Evolutionary conservation across 495 filamentous ascomycete genomes (phyloP).

Genomic region (Lasiosphaeria miniovina): DNA sequence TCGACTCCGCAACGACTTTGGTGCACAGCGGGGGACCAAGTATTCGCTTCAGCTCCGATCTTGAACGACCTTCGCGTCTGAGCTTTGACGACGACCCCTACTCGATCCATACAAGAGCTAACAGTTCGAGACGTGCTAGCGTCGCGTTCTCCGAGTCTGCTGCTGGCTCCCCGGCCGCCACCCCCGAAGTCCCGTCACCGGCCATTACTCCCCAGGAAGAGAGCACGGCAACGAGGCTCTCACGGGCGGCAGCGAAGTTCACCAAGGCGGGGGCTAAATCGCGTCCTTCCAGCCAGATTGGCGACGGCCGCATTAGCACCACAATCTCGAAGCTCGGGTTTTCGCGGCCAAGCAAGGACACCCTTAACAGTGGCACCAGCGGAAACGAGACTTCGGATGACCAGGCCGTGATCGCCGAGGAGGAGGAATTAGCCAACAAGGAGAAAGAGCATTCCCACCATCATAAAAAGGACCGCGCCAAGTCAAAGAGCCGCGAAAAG

Average conservation of each 20-base stretch:
- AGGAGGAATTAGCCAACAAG: slow-evolving; percentile 23
- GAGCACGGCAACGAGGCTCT: slow-evolving; percentile 47
- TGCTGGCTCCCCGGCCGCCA: slow-evolving; percentile 35
- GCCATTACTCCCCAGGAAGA: slow-evolving; percentile 50
- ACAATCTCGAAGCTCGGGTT: slow-evolving; percentile 64
- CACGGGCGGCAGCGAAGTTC: slow-evolving; percentile 58
- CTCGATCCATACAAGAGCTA: slow-evolving; percentile 28
- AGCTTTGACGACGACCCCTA: slow-evolving; percentile 38
- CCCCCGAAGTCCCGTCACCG: slow-evolving; percentile 36
- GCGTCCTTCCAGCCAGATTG: slow-evolving; percentile 63
- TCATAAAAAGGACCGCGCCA: slow-evolving; percentile 43
- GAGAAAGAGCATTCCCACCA: slow-evolving; percentile 40
- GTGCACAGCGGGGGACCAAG: slow-evolving; percentile 25
- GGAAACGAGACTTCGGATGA: slow-evolving; percentile 35
- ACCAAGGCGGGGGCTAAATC: slow-evolving; percentile 56
- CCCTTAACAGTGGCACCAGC: slow-evolving; percentile 30
- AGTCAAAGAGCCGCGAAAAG: slow-evolving; percentile 40
- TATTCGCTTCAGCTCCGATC: slow-evolving; percentile 41
- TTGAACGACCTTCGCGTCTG: slow-evolving; percentile 31
- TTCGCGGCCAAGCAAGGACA: slow-evolving; percentile 49
- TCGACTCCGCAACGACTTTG: slow-evolving; percentile 35
- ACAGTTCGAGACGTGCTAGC: slow-evolving; percentile 44
- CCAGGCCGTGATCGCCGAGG: slow-evolving; percentile 36
- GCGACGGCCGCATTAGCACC: slow-evolving; percentile 64
- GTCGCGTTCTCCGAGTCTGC: slow-evolving; percentile 46